Base-by-base conservation (phyloP, 2,329 filamentous ascomycete species). In the Penicillium sp. region DNA sequence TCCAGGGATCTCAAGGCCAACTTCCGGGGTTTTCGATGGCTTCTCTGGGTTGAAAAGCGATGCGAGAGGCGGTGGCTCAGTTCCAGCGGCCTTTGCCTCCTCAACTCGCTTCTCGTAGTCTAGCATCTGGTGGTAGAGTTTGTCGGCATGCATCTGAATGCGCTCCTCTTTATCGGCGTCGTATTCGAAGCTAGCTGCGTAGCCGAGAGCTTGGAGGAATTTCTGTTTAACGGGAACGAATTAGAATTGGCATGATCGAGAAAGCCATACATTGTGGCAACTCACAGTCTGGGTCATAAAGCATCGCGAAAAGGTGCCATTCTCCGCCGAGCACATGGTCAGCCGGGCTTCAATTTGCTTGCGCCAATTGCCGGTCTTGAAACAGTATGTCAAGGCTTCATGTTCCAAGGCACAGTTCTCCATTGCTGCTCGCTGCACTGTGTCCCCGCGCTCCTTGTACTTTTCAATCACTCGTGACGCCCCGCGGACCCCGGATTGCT, bases 121-220 rank as follows among this genome's bases (percentile, higher is more conserved):
- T 33, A 95, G 70, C 83, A 97, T 88, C 59, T 85, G 82, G 62
- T 91, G 86, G 69, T 89, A 98, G 35, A 98, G 77, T 55, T 81
- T 81, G 72, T 98, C 93, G 52, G 91, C 91, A 68, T 96, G 90
- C 84, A 97, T 88, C 70, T 97, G 93, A 54, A 98, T 88, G 59
- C 85, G 81, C 67, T 96, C 90, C 61, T 95, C 87, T 45, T 87
- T 78, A 28, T 83, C 77, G 0, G 77, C 72, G 8, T 83, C 74
- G 21, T 83, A 79, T 39, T 85, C 79, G 54, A 80, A 74, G 24
- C 80, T 81, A 7, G 81, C 80, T 31, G 94, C 78, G 66, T 96
- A 97, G 4, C 93, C 93, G 17, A 98, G 72, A 1, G 90, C 89
- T 69, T 91, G 89, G 26, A 98, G 73, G 60, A 98, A 90, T 68